Evolutionary conservation across 768 basidiomycete species (phyloP), one percentile per base, ranked within the genome.

Genomic region (Lactarius hengduanensis): DNA sequence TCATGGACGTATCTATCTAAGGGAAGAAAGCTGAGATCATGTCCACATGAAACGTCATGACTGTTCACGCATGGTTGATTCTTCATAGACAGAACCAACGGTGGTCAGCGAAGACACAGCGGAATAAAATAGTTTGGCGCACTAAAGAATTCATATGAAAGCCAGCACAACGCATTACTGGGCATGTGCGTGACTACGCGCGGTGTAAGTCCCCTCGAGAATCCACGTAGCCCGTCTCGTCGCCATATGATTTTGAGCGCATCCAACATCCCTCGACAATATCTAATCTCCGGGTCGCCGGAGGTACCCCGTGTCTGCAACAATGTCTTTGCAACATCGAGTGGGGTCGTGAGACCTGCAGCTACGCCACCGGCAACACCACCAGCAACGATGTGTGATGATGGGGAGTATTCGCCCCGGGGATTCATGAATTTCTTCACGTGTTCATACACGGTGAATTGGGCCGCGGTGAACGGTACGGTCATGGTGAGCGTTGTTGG

Each of bases 141-240:
- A 96, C 95, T 97, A 84, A 97, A 97, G 80, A 96, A 97, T 78
- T 98, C 96, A 74, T 98, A 96, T 61, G 94, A 96, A 75, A 96
- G 80, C 97, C 96, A 99, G 78, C 92, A 96, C 58, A 99, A 81
- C 11, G 97, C 97, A 61, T 96, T 97, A 74, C 92, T 95, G 7
- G 97, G 97, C 88, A 98, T 92, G 72, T 91, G 92, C 30, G 96
- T 96, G 76, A 98, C 79, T 60, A 99, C 87, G 56, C 97, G 85
- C 8, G 97, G 97, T 61, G 93, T 83, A 72, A 98, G 79, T 30
- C 97, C 97, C 71, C 97, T 82, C 61, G 82, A 80, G 73, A 98
- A 94, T 0, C 97, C 97, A 73, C 81, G 89, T 30, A 90, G 55
- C 7, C 97, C 96, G 67, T 98, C 92, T 71, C 91, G 81, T 72